Conservation (phyloP, 306 rosid species). For the Erythrophleum fordii region DNA sequence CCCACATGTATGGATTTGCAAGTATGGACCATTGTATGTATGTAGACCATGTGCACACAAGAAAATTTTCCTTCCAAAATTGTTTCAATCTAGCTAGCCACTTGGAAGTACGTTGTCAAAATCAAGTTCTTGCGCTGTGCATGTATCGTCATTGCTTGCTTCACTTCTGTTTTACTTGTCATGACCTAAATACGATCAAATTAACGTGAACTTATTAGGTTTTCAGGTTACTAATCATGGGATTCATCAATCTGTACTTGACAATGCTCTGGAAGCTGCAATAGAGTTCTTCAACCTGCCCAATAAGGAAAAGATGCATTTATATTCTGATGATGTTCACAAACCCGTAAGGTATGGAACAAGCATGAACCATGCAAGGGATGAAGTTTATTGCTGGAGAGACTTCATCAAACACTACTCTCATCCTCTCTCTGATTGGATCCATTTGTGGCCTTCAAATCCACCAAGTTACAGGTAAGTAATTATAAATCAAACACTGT, state of each 20-base stretch:
- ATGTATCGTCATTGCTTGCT: background rate
- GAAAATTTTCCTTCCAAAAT: no score
- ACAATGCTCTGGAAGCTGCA: constrained; percentile 48
- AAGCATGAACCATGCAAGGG: constrained; percentile 51
- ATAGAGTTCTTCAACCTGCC: constrained; percentile 58
- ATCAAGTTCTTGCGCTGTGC: background rate
- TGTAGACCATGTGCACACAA: background rate
- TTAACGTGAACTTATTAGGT: background rate
- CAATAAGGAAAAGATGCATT: constrained; percentile 51
- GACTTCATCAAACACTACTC: constrained; percentile 66
- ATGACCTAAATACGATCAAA: background rate
- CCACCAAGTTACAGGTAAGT: constrained; percentile 52
- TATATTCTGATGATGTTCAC: constrained; percentile 51
- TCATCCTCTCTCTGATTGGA: constrained; percentile 58
- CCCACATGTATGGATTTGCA: no score
- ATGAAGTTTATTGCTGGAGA: constrained; percentile 54
- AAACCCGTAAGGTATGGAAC: constrained; percentile 65
- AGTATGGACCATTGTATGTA: background rate
- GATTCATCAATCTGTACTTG: constrained; percentile 33
- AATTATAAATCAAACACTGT: no score
- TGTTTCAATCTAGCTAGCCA: no score
- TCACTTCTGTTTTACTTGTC: background rate
- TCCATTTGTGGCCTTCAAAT: constrained; percentile 65
- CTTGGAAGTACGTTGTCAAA: no score
- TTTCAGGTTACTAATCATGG: constrained; percentile 64